Base-by-base conservation (phyloP, 2,329 filamentous ascomycete genomes). In the Pseudogymnoascus destructans region DNA sequence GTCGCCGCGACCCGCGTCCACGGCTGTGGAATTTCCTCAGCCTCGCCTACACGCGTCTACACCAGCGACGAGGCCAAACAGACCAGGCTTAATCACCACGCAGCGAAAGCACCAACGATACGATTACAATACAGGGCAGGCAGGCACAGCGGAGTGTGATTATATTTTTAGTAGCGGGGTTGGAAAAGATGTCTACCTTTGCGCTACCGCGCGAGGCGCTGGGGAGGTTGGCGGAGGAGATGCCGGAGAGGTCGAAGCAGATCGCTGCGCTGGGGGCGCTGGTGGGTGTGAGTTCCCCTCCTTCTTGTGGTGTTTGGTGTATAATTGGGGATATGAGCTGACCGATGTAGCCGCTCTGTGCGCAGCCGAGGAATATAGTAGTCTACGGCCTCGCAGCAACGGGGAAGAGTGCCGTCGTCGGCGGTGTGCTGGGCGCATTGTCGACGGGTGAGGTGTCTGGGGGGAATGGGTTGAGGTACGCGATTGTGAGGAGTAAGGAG, bases 311-410 rank as follows among this genome's bases (percentile, higher is more conserved):
- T 13, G 10, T 27, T 9, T 21, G 5, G 1, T 13, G 10, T 27
- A 6, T 32, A 8, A 55, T n/a, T 10, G 25, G 5, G 30, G 30
- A 3, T 5, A 19, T 23, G 10, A 11, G 4, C 15, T 55, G 8
- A 35, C 2, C 3, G 19, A 23, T 8, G 17, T 27, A 61, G 57
- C 58, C 58, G 9, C 13, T 57, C 17, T 49, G 59, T 11, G 52
- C 55, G 57, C 27, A 35, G 8, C 35, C 49, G 13, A 63, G 60
- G 59, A 87, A 87, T 61, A 70, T 96, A 9, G 82, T 96, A 19
- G 71, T 95, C 55, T 84, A 97, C 70, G 93, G 93, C 56, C 81
- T 90, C 27, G 84, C 91, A 66, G 86, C 89, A 1, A 95, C 91
- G 0, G 92, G 90, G 38, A 97, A 97, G 73, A 88, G 83, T 30